Evolutionary conservation across 768 basidiomycete genomes (phyloP).

Genomic region (Tephrocybe rancida): DNA sequence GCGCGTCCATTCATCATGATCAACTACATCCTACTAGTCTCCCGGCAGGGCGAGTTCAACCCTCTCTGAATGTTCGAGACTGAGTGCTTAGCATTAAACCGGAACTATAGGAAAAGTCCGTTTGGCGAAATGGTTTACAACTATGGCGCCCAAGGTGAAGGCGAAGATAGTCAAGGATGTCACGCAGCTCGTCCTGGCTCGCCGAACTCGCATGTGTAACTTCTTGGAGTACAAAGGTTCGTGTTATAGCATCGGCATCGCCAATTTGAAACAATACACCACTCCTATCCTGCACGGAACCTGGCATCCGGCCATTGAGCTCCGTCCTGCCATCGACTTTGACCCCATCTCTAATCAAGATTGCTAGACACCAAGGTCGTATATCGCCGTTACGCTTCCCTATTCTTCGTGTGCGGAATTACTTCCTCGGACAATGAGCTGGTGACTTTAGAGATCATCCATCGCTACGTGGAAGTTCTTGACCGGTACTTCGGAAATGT

Average conservation of each 20-base stretch:
- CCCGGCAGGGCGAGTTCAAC: constrained; percentile 77
- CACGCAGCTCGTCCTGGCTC: constrained; percentile 93
- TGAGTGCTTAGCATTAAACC: constrained; percentile 6
- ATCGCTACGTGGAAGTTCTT: constrained; percentile 92
- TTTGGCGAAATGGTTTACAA: constrained; percentile 98
- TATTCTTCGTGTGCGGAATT: constrained; percentile 94
- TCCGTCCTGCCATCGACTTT: constrained; percentile 2
- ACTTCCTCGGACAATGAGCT: constrained; percentile 88
- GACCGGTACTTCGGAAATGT: constrained; percentile 92
- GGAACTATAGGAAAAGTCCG: constrained; percentile 82
- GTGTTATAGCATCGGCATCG: constrained; percentile 18
- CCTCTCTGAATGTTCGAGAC: constrained; percentile 5
- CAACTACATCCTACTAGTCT: constrained; percentile 97
- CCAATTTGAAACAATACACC: neutral
- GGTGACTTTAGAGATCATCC: constrained; percentile 88
- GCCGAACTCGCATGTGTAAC: constrained; percentile 98
- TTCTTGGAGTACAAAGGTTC: constrained; percentile 98
- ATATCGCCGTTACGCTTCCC: constrained; percentile 92
- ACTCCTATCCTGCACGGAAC: neutral
- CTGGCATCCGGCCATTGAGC: neutral
- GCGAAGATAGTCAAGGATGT: constrained; percentile 99
- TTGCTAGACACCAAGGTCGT: constrained; percentile 82
- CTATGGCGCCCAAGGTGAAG: constrained; percentile 88
- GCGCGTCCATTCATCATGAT: constrained; percentile 56
- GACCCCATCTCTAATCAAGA: constrained; percentile 23